These are phyloP conservation scores for Talaromyces stipitatus DNA, from an alignment of 495 filamentous ascomycete species.

Conservation along the genomic window DNA sequence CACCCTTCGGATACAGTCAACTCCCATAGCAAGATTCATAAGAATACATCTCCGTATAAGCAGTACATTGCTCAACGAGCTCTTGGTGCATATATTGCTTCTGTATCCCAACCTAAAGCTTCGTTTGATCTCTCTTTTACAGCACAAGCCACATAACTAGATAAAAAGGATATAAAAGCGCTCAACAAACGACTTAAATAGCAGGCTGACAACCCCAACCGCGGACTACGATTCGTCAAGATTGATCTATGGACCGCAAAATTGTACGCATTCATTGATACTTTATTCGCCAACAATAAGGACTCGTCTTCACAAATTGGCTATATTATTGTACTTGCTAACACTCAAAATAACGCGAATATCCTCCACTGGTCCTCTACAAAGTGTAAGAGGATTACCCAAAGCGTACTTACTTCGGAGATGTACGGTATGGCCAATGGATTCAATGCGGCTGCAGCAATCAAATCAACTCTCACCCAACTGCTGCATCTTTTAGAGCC, in stretches of 20 bases:
- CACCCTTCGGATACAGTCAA: background rate
- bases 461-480: background rate
- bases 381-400: constrained; percentile 13
- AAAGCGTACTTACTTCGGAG: constrained; percentile 3
- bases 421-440: background rate
- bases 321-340: constrained; percentile 10
- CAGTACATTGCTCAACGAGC: background rate
- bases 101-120: background rate
- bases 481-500: background rate
- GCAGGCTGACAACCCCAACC: background rate
- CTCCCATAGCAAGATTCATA: background rate
- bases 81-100: background rate
- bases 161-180: background rate
- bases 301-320: constrained; percentile 10
- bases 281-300: constrained; percentile 12
- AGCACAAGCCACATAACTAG: background rate
- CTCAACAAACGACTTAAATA: constrained; percentile 1
- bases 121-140: background rate
- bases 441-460: background rate
- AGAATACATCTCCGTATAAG: background rate
- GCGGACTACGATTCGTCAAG: background rate
- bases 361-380: constrained; percentile 9
- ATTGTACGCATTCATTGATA: constrained; percentile 8
- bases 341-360: constrained; percentile 6
- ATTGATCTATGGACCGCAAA: background rate